phyloP scores from a whole-genome alignment of 371 early-diverging fungal species.

The Dichotomocladium elegans region DNA sequence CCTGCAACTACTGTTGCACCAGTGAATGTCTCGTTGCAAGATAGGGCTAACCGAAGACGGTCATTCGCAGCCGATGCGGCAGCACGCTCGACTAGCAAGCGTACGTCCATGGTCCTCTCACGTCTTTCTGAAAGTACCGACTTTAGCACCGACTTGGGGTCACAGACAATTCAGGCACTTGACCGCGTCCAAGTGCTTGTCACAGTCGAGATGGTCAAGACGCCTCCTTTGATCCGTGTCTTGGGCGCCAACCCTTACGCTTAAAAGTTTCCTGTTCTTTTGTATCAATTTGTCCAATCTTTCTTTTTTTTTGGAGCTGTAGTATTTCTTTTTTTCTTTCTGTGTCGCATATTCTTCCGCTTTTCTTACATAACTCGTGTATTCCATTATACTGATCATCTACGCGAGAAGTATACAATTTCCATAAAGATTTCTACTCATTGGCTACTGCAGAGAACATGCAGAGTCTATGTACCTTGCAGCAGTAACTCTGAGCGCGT shows the following conservation, averaged over 20 bases:
- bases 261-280: constrained; percentile 2
- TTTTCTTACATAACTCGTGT: too few species aligned
- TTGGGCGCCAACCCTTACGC: constrained; percentile 60
- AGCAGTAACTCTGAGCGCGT: too few species aligned
- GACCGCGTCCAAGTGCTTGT: constrained; percentile 58
- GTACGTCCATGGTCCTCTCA: constrained; percentile 34
- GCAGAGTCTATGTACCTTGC: too few species aligned
- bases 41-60: neutral
- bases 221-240: constrained; percentile 67
- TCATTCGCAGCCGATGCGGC: neutral
- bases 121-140: constrained; percentile 34
- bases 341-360: neutral
- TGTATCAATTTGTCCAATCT: neutral
- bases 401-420: too few species aligned
- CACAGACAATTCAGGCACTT: constrained; percentile 62
- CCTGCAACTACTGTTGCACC: neutral
- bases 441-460: too few species aligned
- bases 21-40: too few species aligned
- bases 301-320: neutral
- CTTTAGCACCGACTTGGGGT: constrained; percentile 35
- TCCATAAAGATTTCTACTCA: too few species aligned
- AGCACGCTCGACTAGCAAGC: constrained; percentile 1
- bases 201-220: constrained; percentile 57
- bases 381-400: too few species aligned
- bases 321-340: neutral